Percentiles rank a stretch among this genome's conserved stretches.
Evolutionary conservation across 805 yeast species (phyloP).

Genomic region (Maudiozyma saulgeensis): DNA sequence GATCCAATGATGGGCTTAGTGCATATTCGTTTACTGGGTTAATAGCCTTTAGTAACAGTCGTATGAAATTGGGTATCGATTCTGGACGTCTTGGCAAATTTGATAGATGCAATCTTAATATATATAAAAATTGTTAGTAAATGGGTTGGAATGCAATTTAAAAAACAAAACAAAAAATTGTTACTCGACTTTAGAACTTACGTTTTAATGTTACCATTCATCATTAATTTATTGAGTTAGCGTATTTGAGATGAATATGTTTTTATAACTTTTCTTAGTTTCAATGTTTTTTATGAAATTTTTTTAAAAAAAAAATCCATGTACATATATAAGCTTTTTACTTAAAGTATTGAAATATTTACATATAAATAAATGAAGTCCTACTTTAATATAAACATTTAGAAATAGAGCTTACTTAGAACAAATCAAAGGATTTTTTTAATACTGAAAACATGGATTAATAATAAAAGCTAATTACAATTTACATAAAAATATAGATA

Average conservation of each 20-base stretch:
- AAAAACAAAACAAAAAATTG: not conserved
- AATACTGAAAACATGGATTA: not conserved
- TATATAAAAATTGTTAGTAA: constrained; percentile 1
- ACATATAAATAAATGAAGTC: too few species aligned
- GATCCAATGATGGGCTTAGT: not conserved
- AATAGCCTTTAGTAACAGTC: constrained; percentile 11
- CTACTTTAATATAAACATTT: too few species aligned
- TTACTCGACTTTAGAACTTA: too few species aligned
- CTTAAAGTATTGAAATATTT: too few species aligned
- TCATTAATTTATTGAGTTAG: too few species aligned
- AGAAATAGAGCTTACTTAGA: not conserved
- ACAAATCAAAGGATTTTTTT: not conserved
- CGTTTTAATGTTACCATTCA: too few species aligned
- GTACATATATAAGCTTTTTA: too few species aligned
- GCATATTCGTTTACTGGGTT: constrained; percentile 13
- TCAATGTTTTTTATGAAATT: too few species aligned
- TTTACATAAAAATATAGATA: not conserved
- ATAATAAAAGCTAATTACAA: not conserved
- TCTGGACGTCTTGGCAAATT: constrained; percentile 22
- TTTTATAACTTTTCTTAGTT: too few species aligned
- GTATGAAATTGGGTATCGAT: constrained; percentile 12
- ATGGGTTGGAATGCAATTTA: not conserved
- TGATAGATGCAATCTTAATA: constrained; percentile 11
- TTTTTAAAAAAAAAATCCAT: too few species aligned
- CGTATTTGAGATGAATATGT: too few species aligned